Conservation (phyloP, 2,329 filamentous ascomycete genomes). For the Fusarium continuum region DNA sequence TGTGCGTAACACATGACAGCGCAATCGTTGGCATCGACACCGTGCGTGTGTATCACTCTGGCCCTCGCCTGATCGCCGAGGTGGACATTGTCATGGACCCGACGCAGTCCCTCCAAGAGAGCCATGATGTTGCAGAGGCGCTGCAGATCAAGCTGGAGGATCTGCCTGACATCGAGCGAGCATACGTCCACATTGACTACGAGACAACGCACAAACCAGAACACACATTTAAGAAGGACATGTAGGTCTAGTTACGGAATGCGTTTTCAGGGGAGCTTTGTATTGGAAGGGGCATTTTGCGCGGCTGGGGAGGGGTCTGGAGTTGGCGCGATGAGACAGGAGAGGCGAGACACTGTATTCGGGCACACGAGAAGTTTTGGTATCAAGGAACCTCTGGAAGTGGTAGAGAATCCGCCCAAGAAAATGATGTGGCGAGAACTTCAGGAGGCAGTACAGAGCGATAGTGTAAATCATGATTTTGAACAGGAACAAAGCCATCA, state of each 20-base stretch:
- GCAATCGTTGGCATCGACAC: constrained; percentile 89
- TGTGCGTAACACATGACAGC: constrained; percentile 87
- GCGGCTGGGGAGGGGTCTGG: constrained; percentile 4
- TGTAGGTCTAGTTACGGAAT: constrained; percentile 49
- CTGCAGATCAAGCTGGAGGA: constrained; percentile 94
- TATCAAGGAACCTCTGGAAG: constrained; percentile 5
- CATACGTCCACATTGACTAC: constrained; percentile 97
- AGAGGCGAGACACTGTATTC: constrained; percentile 18
- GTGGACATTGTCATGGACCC: constrained; percentile 96
- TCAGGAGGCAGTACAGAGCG: background rate
- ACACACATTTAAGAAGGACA: constrained; percentile 71
- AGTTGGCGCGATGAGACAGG: constrained; percentile 7
- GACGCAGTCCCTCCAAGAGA: constrained; percentile 74
- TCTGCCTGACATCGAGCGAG: constrained; percentile 88
- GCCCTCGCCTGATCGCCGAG: constrained; percentile 89
- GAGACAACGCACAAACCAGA: constrained; percentile 96
- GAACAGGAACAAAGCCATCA: background rate
- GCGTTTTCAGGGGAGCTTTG: constrained; percentile 5
- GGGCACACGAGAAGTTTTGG: background rate
- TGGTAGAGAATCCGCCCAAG: background rate
- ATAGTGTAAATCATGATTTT: constrained; percentile 4
- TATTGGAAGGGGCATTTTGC: constrained; percentile 3
- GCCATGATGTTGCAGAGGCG: constrained; percentile 93
- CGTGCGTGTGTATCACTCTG: constrained; percentile 91
- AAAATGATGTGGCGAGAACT: background rate